A percentile compares a stretch with the other conserved stretches of the same genome.
Conservation (phyloP, 441 rosid genomes). For the Lepidium campestre region DNA sequence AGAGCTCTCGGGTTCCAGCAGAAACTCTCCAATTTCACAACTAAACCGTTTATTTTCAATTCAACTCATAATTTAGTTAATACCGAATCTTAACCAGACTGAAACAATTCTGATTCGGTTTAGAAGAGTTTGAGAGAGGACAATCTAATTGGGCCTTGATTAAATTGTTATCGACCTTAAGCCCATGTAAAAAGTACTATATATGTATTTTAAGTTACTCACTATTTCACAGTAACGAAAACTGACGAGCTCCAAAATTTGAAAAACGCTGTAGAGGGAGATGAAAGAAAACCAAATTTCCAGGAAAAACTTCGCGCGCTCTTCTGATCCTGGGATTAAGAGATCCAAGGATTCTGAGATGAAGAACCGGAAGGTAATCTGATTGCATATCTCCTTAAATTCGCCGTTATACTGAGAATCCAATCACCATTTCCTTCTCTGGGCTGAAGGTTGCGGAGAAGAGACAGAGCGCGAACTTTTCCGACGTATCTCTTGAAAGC, state of each 20-base stretch:
- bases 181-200: slow-evolving; percentile 12
- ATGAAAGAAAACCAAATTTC: slow-evolving; percentile 32
- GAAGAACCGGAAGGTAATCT: slow-evolving; percentile 27
- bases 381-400: not conserved
- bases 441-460: slow-evolving; percentile 20
- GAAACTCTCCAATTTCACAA: not conserved
- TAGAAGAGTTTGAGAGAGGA: not conserved
- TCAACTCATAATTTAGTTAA: not conserved
- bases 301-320: slow-evolving; percentile 27
- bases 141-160: not conserved
- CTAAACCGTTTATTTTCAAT: not conserved
- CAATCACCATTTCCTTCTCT: slow-evolving; percentile 2
- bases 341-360: slow-evolving; percentile 18
- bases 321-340: slow-evolving; percentile 19
- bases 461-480: slow-evolving; percentile 22
- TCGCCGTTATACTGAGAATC: not conserved
- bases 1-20: not conserved
- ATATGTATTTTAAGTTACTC: not conserved
- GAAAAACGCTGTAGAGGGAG: not conserved
- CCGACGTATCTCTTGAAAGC: slow-evolving; percentile 18
- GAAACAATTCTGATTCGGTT: not conserved
- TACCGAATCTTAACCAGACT: not conserved
- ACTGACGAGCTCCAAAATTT: not conserved
- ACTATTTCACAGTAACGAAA: not conserved
- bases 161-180: not conserved